Percentiles rank a stretch among this genome's conserved stretches.
Conservation (phyloP, 352 stramenopile species). For the Globisporangium okanoganense region DNA sequence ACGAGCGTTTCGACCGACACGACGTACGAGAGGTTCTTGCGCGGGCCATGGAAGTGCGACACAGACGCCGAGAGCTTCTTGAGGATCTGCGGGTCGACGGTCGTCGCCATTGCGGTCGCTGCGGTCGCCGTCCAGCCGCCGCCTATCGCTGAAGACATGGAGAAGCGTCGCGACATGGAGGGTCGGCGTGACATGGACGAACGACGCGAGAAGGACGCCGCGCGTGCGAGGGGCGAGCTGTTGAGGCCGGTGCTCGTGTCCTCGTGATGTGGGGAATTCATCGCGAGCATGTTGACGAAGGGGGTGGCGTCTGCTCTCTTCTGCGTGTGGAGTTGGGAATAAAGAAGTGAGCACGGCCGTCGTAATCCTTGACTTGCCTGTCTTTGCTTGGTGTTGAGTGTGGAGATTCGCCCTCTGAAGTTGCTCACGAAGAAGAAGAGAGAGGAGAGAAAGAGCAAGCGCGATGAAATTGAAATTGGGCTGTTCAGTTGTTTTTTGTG, state of each 20-base stretch:
- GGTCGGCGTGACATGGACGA: slow-evolving; percentile 9
- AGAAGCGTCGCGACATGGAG: slow-evolving; percentile 14
- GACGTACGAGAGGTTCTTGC: slow-evolving; percentile 75
- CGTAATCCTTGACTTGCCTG: not conserved
- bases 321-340: not conserved
- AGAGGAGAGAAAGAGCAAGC: not conserved
- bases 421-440: not conserved
- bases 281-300: not conserved
- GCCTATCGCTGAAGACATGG: slow-evolving; percentile 4
- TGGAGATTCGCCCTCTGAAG: not conserved
- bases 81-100: slow-evolving; percentile 75
- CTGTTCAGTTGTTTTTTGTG: not conserved
- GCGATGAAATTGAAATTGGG: not conserved
- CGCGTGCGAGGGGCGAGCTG: slow-evolving; percentile 11
- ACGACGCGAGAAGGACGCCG: slow-evolving; percentile 12
- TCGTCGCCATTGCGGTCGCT: slow-evolving; percentile 18
- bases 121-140: slow-evolving; percentile 31
- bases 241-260: not conserved
- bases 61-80: slow-evolving; percentile 77
- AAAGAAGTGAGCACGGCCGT: not conserved
- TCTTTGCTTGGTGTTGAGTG: not conserved
- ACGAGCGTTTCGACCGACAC: slow-evolving; percentile 77
- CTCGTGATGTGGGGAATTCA: not conserved
- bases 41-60: slow-evolving; percentile 57
- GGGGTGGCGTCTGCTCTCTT: not conserved